Percentiles rank a stretch among this genome's conserved stretches.
Evolutionary conservation across 306 rosid genomes (phyloP).

Genomic region (Argentina anserina): DNA sequence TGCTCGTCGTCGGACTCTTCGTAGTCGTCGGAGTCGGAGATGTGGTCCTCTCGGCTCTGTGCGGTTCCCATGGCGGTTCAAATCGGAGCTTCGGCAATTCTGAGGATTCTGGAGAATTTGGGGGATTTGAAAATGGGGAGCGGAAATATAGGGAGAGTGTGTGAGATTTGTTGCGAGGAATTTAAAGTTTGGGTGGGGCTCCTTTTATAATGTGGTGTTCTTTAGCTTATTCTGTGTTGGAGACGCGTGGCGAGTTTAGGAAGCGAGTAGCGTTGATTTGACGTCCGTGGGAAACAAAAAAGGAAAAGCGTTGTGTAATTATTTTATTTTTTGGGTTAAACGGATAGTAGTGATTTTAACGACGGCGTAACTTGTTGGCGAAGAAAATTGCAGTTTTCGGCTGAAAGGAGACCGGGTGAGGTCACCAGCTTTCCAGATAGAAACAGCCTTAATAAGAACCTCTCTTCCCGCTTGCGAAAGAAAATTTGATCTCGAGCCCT

Average conservation of each 20-base stretch:
- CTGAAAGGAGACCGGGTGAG: too few species aligned
- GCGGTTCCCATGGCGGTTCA: slow-evolving; percentile 53
- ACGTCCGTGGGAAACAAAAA: not conserved
- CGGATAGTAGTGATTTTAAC: not conserved
- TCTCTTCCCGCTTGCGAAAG: too few species aligned
- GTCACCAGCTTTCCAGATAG: too few species aligned
- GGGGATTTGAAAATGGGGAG: not conserved
- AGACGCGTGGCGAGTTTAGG: not conserved
- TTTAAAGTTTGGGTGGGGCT: not conserved
- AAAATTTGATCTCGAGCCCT: too few species aligned
- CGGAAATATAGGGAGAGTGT: not conserved
- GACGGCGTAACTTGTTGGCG: slow-evolving; percentile 9
- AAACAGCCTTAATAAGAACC: too few species aligned
- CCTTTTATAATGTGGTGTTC: not conserved
- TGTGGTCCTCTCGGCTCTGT: slow-evolving; percentile 79
- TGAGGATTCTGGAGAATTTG: not conserved
- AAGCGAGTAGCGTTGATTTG: slow-evolving; percentile 17
- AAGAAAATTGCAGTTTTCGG: slow-evolving; percentile 26
- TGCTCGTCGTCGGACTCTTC: slow-evolving; percentile 34
- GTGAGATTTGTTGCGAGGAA: not conserved
- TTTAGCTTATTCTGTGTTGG: not conserved
- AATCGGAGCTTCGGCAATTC: not conserved
- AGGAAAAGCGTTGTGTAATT: not conserved
- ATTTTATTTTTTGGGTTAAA: too few species aligned
- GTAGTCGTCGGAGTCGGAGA: slow-evolving; percentile 52